Conservation (phyloP, 1,284 basidiomycete species). For the Stereum hirsutum region DNA sequence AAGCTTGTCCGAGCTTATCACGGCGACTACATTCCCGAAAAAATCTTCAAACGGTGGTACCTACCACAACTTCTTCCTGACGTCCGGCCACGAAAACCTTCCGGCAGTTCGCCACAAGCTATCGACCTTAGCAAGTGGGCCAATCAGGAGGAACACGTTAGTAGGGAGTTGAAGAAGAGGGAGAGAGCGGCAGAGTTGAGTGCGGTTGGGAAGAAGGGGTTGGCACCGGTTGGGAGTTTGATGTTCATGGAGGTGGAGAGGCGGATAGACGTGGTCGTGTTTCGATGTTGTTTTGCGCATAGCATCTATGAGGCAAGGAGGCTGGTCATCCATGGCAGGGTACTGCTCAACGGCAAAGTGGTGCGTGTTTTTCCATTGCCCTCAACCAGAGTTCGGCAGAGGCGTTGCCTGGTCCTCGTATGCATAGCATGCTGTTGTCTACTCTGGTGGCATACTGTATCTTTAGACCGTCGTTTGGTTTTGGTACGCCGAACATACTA, state of each 20-base stretch:
- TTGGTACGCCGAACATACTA: too few species aligned
- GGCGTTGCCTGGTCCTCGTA: too few species aligned
- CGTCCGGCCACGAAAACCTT: slow-evolving; percentile 51
- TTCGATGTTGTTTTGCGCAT: slow-evolving; percentile 85
- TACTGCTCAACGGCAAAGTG: slow-evolving; percentile 84
- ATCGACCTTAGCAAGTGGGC: slow-evolving; percentile 41
- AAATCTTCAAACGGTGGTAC: slow-evolving; percentile 93
- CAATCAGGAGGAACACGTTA: slow-evolving; percentile 33
- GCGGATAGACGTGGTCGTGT: slow-evolving; percentile 87
- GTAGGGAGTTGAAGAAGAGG: slow-evolving; percentile 35
- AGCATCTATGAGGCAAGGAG: slow-evolving; percentile 87
- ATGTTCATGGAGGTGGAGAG: slow-evolving; percentile 94
- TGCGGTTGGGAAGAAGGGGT: slow-evolving; percentile 31
- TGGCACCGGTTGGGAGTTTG: slow-evolving; percentile 80
- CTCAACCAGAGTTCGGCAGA: too few species aligned
- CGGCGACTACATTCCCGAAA: slow-evolving; percentile 91
- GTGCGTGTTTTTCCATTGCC: slow-evolving; percentile 39
- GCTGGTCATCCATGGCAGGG: slow-evolving; percentile 82
- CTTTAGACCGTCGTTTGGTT: too few species aligned
- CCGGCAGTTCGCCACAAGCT: slow-evolving; percentile 30
- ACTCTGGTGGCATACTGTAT: too few species aligned
- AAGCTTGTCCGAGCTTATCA: slow-evolving; percentile 91
- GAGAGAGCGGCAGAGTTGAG: slow-evolving; percentile 43
- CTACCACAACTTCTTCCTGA: slow-evolving; percentile 83
- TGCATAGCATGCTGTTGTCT: too few species aligned